These are phyloP conservation scores for Pseudogymnoascus sp. DNA, from an alignment of 2,329 filamentous ascomycete species.

Conservation along the genomic window DNA sequence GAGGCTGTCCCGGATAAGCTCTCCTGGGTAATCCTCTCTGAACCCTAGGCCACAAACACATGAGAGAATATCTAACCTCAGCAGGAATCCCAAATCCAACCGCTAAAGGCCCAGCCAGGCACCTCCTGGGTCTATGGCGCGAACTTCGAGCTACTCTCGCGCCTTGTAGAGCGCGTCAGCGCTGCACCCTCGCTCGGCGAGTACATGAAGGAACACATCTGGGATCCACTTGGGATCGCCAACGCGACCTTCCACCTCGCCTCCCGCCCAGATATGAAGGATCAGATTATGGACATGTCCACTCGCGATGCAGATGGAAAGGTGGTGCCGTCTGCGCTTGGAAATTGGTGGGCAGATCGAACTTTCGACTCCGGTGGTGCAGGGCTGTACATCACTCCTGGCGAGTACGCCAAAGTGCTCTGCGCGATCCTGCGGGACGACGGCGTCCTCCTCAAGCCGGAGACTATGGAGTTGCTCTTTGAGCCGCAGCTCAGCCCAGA, in stretches of 20 bases:
- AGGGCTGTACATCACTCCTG: conserved; percentile 27
- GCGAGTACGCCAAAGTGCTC: conserved; percentile 35
- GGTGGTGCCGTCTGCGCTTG: neutral
- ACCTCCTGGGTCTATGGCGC: neutral
- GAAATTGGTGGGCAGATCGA: neutral
- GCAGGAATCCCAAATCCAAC: neutral
- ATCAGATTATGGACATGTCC: conserved; percentile 12
- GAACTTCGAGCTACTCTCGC: neutral
- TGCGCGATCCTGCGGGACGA: conserved; percentile 40
- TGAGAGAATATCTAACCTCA: neutral
- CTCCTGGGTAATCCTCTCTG: conserved; percentile 47
- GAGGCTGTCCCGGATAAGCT: conserved; percentile 77
- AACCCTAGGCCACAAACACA: conserved; percentile 43
- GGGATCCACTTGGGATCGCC: conserved; percentile 35
- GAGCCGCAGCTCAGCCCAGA: conserved; percentile 31
- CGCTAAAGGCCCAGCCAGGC: neutral
- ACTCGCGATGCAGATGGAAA: conserved; percentile 10
- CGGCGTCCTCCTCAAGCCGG: conserved; percentile 34
- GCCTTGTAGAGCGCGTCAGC: neutral
- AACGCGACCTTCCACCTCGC: conserved; percentile 15
- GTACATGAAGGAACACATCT: conserved; percentile 41
- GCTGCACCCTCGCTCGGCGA: neutral
- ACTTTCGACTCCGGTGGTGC: conserved; percentile 25
- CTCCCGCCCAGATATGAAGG: conserved; percentile 7
- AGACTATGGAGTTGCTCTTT: conserved; percentile 37